Conservation (phyloP, 1,284 basidiomycete genomes). For the Melampsora larici-populina region DNA sequence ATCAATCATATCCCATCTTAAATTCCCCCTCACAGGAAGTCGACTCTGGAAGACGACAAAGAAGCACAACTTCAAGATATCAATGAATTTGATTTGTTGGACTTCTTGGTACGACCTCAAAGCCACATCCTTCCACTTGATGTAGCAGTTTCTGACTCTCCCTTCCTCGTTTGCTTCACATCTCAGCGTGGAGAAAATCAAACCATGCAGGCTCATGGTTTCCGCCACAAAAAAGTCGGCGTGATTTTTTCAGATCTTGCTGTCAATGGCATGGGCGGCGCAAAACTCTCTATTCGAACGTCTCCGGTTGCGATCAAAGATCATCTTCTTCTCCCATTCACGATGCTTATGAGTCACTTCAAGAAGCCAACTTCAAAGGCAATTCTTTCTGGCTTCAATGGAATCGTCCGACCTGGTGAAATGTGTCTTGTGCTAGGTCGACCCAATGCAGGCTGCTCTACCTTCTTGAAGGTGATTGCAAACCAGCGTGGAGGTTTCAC, state of each 20-base stretch:
- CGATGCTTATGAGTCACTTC: constrained; percentile 51
- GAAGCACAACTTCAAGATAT: not conserved
- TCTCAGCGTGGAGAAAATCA: not conserved
- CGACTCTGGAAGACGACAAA: not conserved
- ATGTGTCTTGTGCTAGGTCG: constrained; percentile 61
- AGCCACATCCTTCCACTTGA: not conserved
- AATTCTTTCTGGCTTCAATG: constrained; percentile 54
- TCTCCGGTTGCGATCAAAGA: constrained; percentile 62
- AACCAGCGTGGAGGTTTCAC: constrained; percentile 52
- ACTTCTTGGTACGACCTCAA: constrained; percentile 1
- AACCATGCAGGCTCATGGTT: not conserved
- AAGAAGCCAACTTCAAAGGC: constrained; percentile 46
- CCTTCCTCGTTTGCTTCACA: not conserved
- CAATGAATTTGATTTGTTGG: not conserved
- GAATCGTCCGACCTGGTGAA: constrained; percentile 67
- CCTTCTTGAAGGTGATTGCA: constrained; percentile 54
- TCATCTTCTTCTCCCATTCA: constrained; percentile 62
- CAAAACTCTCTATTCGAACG: constrained; percentile 52
- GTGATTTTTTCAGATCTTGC: constrained; percentile 72
- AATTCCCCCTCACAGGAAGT: no score
- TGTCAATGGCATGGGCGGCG: constrained; percentile 68
- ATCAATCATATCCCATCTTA: no score
- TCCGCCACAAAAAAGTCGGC: constrained; percentile 55
- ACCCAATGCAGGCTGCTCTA: constrained; percentile 53
- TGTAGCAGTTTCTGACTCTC: not conserved